Evolutionary conservation across 257 asterid genomes (phyloP), one percentile per base, ranked within the genome.

Genomic region (Solanum acaule): DNA sequence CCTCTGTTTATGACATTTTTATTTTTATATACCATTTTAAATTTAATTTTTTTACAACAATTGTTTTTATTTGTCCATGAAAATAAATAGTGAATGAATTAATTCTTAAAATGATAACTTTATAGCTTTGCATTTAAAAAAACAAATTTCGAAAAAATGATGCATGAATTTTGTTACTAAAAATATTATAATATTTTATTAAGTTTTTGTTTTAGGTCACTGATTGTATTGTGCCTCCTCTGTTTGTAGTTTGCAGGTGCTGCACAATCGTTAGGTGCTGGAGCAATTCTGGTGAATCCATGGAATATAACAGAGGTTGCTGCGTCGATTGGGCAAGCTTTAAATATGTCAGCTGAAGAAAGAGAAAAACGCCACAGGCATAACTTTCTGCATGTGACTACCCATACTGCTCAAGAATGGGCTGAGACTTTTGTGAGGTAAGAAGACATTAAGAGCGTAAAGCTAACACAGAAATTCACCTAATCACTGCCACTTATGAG

Each of bases 331-430:
- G 91, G 79, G 75, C 94, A 96, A 88, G 99, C 99, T 91, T 89
- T 97, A 92, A 91, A 94, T 87, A 97, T 97, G 99, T 46, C 92
- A 3, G 91, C 93, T 71, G 99, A 94, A 85, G 98, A 97, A 91
- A 91, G 99, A 93, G 98, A 97, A 90, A 94, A 97, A 88, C 99
- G 99, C 52, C 99, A 97, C 88, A 92, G 89, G 68, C 98, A 93
- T 90, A 97, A 97, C 90, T 97, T 93, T 89, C 88, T 90, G 71
- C 99, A 97, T 77, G 98, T 97, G 92, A 96, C 98, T 25, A 94
- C 93, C 86, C 99, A 95, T 93, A 97, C 99, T 91, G 98, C 99
- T 89, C 99, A 94, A 93, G 96, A 96, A 87, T 97, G 99, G 99
- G 99, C 99, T 65, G 99, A 97, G 91, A 91, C 94, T 91, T 97